phyloP scores from a whole-genome alignment of 192 early-diverging fungal genomes.

The Radiomyces spectabilis region DNA sequence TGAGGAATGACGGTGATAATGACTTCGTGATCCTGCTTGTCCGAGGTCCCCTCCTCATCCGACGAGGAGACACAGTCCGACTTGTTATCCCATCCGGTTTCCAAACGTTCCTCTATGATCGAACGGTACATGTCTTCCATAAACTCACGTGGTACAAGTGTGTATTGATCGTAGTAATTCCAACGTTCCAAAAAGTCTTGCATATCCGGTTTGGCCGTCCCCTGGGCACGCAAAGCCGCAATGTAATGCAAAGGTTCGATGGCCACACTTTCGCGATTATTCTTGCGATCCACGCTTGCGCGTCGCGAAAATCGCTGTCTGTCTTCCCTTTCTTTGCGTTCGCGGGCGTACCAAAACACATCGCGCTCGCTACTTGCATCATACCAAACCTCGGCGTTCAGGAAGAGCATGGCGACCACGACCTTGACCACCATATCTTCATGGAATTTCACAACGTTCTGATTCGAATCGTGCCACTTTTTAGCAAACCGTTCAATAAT shows the following conservation, averaged over 20 bases:
- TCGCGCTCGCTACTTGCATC: constrained; percentile 31
- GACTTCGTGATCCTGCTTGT: constrained; percentile 6
- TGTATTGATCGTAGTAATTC: constrained; percentile 26
- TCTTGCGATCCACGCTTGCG: neutral
- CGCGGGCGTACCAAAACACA: constrained; percentile 28
- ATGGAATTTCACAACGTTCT: constrained; percentile 45
- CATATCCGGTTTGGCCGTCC: neutral
- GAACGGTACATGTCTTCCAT: constrained; percentile 34
- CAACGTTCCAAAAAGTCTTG: constrained; percentile 24
- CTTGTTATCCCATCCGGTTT: constrained; percentile 37
- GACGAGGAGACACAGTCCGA: neutral
- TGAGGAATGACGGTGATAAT: constrained; percentile 32
- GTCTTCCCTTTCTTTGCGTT: constrained; percentile 21
- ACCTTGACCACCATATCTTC: constrained; percentile 48
- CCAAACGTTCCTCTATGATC: constrained; percentile 35
- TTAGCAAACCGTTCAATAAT: constrained; percentile 53
- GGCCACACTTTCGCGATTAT: constrained; percentile 5
- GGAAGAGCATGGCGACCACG: constrained; percentile 51
- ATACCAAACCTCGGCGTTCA: constrained; percentile 55
- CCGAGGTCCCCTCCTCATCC: neutral
- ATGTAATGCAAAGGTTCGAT: constrained; percentile 18
- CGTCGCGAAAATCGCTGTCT: constrained; percentile 4
- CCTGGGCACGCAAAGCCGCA: neutral
- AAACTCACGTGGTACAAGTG: constrained; percentile 23
- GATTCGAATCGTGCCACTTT: constrained; percentile 57